These are phyloP conservation scores for Ruellia speciosa DNA, from an alignment of 305 asterid genomes.

Conservation along the genomic window DNA sequence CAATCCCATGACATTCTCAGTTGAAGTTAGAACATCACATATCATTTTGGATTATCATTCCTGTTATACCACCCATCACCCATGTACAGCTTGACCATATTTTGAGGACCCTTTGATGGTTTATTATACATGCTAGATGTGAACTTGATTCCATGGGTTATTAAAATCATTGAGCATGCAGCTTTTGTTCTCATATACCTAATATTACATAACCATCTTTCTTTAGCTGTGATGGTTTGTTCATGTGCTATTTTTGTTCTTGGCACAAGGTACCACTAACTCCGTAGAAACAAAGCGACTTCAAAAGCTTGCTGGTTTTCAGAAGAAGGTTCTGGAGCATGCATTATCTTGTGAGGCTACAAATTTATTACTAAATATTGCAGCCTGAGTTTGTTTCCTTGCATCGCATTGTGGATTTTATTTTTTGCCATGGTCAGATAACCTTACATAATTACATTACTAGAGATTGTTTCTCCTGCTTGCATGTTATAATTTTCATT, in stretches of 20 bases:
- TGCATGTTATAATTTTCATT: background rate
- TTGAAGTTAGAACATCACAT: background rate
- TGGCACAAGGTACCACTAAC: slow-evolving; percentile 26
- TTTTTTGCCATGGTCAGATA: background rate
- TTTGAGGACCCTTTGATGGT: no score
- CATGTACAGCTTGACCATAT: no score
- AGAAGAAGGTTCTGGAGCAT: slow-evolving; percentile 68
- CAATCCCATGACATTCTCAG: no score
- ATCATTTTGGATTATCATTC: background rate
- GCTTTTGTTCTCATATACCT: slow-evolving; percentile 3
- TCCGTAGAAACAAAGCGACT: slow-evolving; percentile 36
- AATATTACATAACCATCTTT: background rate
- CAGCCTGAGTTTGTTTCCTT: background rate
- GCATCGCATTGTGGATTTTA: background rate
- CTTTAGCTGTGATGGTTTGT: background rate
- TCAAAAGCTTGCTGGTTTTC: slow-evolving; percentile 70
- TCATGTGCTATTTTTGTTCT: slow-evolving; percentile 3
- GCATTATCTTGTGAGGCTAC: slow-evolving; percentile 67
- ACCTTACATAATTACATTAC: background rate
- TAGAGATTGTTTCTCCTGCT: background rate
- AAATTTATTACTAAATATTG: slow-evolving; percentile 4
- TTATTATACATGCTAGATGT: no score
- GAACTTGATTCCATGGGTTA: no score
- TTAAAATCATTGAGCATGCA: slow-evolving; percentile 2
- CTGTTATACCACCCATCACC: background rate